Evolutionary conservation across 441 rosid genomes (phyloP), one percentile per base, ranked within the genome.

Genomic region (Heliophila coronopifolia): DNA sequence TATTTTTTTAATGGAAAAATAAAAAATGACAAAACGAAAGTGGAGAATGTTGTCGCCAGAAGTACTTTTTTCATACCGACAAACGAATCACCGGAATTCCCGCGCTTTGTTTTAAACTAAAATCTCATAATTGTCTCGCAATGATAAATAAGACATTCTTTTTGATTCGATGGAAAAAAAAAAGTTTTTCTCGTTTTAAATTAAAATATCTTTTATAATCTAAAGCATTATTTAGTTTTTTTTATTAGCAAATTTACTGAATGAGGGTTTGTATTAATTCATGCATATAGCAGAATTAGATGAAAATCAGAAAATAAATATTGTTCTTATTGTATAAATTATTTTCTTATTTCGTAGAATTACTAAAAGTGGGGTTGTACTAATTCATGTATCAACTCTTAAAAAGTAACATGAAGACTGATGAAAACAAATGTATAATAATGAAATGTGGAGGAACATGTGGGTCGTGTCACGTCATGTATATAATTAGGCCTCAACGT

Each of bases 381-480:
- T n/a, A 9, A 31, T 49, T 12, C 27, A 18, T 40, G 12, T 19
- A 50, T 26, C 30, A 43, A 37, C 3, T 45, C 35, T 37, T 4
- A 23, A 18, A 39, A 38, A 60, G 56, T 47, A 62, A 37, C 61
- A 31, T 62, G 36, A 44, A 14, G n/a, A 28, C 44, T 46, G 32
- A 10, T 13, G 43, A 13, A 16, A 24, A 38, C 15, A 62, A 45
- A 18, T 8, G 28, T 47, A 19, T 9, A 31, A 40, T 41, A 47
- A 33, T 54, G 22, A 25, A 39, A 24, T 31, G 50, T 63, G 50
- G 56, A 39, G 45, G 41, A 20, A 34, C 60, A 61, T 53, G 62
- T 63, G 68, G 40, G 27, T 63, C 68, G 68, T 63, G 68, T 63
- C 63, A 56, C 26, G 39, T 63, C 37, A 41, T 55, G 52, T 27